A percentile compares a stretch with the other conserved stretches of the same genome.
Conservation (phyloP, 495 filamentous ascomycete species). For the Aspergillus incahuasiensis region DNA sequence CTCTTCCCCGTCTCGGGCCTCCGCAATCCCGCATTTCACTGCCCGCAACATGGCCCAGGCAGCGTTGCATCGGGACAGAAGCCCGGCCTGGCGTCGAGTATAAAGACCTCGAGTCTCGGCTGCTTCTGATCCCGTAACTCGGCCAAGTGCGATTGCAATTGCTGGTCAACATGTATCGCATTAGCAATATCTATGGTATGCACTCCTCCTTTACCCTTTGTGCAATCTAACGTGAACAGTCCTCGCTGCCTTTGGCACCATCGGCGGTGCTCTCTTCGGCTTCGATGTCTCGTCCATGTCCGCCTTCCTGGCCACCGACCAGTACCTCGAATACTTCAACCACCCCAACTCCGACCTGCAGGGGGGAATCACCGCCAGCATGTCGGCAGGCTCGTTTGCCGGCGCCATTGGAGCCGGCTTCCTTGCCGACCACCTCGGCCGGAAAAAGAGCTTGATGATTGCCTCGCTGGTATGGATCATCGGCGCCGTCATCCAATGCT, state of each 20-base stretch:
- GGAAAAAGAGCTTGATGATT: slow-evolving; percentile 59
- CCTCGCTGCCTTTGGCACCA: slow-evolving; percentile 48
- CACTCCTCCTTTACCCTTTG: background rate
- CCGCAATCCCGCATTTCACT: background rate
- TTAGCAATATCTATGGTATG: slow-evolving; percentile 2
- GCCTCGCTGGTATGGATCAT: slow-evolving; percentile 68
- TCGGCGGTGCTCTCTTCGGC: slow-evolving; percentile 42
- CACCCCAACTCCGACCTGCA: slow-evolving; percentile 59
- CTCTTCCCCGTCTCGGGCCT: background rate
- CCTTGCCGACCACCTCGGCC: slow-evolving; percentile 61
- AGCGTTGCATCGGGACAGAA: background rate
- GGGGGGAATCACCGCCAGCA: slow-evolving; percentile 52
- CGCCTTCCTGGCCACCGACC: slow-evolving; percentile 64
- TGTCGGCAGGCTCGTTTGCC: slow-evolving; percentile 63
- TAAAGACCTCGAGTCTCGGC: too few species aligned
- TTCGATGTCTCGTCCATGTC: slow-evolving; percentile 55
- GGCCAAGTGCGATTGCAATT: background rate
- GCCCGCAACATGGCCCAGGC: background rate
- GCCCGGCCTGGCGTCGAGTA: too few species aligned
- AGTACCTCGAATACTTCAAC: slow-evolving; percentile 65
- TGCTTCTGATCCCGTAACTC: too few species aligned
- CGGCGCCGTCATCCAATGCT: slow-evolving; percentile 63
- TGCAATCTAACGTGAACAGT: slow-evolving; percentile 15
- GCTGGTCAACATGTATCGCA: slow-evolving; percentile 2
- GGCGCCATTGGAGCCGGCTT: slow-evolving; percentile 61